Evolutionary conservation across 208 protist genomes (phyloP).

Genomic region (Leishmania turanica): DNA sequence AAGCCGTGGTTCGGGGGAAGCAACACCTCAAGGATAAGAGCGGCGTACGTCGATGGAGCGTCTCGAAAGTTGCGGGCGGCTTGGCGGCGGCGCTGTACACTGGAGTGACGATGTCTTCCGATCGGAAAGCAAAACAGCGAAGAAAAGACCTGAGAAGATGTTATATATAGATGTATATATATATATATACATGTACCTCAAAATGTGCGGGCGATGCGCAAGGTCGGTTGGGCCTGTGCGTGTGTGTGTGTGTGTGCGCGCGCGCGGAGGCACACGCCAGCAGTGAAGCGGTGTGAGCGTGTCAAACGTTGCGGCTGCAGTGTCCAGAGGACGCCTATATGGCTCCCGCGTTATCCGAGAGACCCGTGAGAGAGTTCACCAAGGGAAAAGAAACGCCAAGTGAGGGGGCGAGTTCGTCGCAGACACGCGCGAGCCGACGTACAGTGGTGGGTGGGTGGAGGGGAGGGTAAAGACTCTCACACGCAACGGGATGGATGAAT

Average conservation of each 20-base stretch:
- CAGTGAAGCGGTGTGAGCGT: background rate
- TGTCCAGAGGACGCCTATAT: background rate
- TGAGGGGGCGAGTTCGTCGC: background rate
- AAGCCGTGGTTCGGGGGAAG: background rate
- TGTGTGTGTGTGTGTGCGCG: background rate
- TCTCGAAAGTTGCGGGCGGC: background rate
- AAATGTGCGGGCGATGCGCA: background rate
- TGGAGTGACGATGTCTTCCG: background rate
- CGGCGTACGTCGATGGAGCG: background rate
- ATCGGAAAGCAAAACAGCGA: background rate
- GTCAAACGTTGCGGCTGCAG: background rate
- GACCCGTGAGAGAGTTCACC: background rate
- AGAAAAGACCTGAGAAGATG: background rate
- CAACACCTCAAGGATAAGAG: background rate
- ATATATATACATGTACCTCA: background rate
- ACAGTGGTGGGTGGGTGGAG: background rate
- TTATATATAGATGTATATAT: background rate
- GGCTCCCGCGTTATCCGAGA: background rate
- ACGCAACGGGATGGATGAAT: background rate
- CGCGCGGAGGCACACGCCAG: background rate
- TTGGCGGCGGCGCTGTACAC: background rate
- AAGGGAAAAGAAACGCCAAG: background rate
- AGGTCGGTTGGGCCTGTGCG: background rate
- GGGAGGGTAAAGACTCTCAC: background rate
- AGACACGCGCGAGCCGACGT: background rate